phyloP scores from a whole-genome alignment of 2,329 filamentous ascomycete species.

The Penicillium sp. region DNA sequence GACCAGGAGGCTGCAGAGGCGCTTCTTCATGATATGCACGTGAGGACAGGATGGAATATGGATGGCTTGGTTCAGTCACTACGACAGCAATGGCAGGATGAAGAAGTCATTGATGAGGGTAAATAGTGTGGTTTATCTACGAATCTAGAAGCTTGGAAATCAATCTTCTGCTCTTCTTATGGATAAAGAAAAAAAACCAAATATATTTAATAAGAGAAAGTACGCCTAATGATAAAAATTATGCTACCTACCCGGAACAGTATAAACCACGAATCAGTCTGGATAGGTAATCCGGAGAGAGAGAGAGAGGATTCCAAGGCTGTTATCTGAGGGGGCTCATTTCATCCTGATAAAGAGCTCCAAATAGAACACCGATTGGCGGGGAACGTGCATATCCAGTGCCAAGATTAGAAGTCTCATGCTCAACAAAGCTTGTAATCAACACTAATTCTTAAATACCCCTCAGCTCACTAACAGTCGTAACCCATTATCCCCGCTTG shows the following conservation, averaged over 20 bases:
- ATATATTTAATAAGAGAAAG: conserved; percentile 58
- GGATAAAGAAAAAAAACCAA: conserved; percentile 15
- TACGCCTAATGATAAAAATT: no score
- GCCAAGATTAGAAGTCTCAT: neutral
- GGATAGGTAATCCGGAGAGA: no score
- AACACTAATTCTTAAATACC: no score
- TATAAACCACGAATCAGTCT: no score
- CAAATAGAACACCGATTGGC: neutral
- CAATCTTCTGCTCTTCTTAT: neutral
- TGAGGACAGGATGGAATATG: conserved; percentile 30
- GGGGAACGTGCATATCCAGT: neutral
- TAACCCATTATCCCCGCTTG: neutral
- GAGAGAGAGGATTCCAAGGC: no score
- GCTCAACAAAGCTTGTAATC: neutral
- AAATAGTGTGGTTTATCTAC: neutral
- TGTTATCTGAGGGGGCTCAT: neutral
- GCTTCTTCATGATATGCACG: conserved; percentile 21
- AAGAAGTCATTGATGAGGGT: neutral
- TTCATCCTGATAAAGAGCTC: neutral
- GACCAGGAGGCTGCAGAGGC: conserved; percentile 28
- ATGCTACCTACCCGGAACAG: no score
- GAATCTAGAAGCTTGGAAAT: no score
- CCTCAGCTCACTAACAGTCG: neutral
- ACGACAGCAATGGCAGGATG: conserved; percentile 25
- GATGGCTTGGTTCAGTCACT: conserved; percentile 21